phyloP scores from a whole-genome alignment of 306 rosid species.

The Prunus mongolica region DNA sequence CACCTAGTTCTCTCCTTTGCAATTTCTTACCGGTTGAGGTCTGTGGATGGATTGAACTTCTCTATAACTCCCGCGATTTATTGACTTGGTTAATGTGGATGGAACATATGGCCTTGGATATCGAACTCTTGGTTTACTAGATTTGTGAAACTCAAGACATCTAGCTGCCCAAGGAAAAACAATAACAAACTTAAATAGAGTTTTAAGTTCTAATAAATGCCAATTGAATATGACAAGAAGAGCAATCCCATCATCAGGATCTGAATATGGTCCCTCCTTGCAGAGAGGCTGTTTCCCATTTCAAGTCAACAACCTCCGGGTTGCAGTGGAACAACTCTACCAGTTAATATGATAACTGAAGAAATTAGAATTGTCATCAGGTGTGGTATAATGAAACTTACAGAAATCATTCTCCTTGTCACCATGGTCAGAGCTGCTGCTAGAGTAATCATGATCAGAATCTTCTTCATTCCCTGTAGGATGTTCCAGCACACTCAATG shows the following conservation, averaged over 20 bases:
- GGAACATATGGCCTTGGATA: conserved; percentile 39
- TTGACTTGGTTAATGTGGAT: conserved; percentile 32
- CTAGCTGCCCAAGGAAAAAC: conserved; percentile 35
- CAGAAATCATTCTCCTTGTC: conserved; percentile 57
- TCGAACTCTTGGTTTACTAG: conserved; percentile 42
- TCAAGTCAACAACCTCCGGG: not conserved
- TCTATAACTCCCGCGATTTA: conserved; percentile 37
- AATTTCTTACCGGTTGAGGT: conserved; percentile 35
- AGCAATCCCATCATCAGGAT: not conserved
- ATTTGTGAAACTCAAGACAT: conserved; percentile 45
- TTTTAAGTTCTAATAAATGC: not conserved
- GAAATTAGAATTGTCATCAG: not conserved
- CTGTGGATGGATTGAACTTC: conserved; percentile 51
- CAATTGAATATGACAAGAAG: not conserved
- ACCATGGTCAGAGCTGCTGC: conserved; percentile 56
- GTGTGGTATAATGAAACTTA: conserved; percentile 19
- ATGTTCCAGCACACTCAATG: conserved; percentile 70
- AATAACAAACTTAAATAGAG: not conserved
- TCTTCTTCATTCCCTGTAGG: conserved; percentile 58
- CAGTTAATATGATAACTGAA: not conserved
- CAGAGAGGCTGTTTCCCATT: not conserved
- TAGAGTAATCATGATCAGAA: conserved; percentile 44
- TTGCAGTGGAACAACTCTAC: not conserved
- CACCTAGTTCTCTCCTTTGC: not conserved
- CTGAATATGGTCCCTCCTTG: not conserved